Base-by-base conservation (phyloP, 2,329 filamentous ascomycete species). In the Neurospora sp. region DNA sequence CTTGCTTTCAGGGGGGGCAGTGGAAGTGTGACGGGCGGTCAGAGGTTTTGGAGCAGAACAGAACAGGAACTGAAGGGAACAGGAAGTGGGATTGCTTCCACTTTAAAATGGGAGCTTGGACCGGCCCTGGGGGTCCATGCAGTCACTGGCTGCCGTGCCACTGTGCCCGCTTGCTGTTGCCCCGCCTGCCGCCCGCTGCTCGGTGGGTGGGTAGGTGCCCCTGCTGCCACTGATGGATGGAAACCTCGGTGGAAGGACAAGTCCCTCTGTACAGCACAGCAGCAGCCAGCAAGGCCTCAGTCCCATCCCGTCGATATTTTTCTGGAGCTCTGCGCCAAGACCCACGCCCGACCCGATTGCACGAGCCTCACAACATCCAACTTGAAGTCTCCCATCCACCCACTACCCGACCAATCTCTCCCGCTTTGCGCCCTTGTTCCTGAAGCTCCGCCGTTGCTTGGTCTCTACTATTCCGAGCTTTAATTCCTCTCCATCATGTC, bases 401-500 rank as follows among this genome's bases (percentile, higher is more conserved):
- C 67, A n/a, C 28, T 10, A 10, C 28, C 23, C 33, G 19, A 23
- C 19, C 19, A 23, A 36, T 39, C 33, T 40, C 66, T 66, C 36
- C 66, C 38, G 66, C 66, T 39, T 66, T 39, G 66, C 10, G 36
- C 36, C 28, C 41, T 40, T 38, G 66, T 19, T 38, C 66, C 66
- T 66, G 17, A 66, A 66, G 66, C 66, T 66, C 66, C 36, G 38
- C 36, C 66, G 36, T 28, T 40, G 66, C 36, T 38, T 66, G 66
- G 36, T 39, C 28, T 19, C 19, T 66, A 38, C 52, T 62, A 33
- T 62, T 62, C 52, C 52, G 15, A 62, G 52, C 52, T 41, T 38
- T 17, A 33, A 62, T 43, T 38, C 65, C 62, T 39, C 46, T 66
- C 23, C 68, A 74, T 71, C 23, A 77, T 77, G 75, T 75, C 75